These are phyloP conservation scores for Epichloe aotearoae DNA, from an alignment of 2,329 filamentous ascomycete species.

Conservation along the genomic window DNA sequence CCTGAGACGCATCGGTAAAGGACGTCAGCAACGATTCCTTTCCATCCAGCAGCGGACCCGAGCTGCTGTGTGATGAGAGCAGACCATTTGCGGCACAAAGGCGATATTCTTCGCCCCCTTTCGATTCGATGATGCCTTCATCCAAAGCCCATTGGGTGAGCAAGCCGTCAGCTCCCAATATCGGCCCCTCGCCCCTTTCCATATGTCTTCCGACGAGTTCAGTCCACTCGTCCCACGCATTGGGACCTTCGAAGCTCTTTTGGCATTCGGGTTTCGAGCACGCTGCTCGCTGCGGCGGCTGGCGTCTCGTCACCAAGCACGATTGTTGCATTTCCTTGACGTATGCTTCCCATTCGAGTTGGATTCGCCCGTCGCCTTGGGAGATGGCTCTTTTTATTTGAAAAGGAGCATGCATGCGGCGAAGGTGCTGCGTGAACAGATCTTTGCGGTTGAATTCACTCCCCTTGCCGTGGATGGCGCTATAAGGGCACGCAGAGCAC, in stretches of 20 bases:
- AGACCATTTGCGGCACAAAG: slow-evolving; percentile 24
- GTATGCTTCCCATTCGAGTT: slow-evolving; percentile 49
- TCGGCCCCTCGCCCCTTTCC: slow-evolving; percentile 55
- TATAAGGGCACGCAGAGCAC: slow-evolving; percentile 46
- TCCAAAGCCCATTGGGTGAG: slow-evolving; percentile 50
- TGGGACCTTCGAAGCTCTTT: slow-evolving; percentile 54
- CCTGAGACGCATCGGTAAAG: slow-evolving; percentile 7
- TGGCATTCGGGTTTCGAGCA: slow-evolving; percentile 62
- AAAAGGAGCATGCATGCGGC: slow-evolving; percentile 78
- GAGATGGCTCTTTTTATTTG: slow-evolving; percentile 44
- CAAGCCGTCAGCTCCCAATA: slow-evolving; percentile 43
- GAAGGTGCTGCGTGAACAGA: slow-evolving; percentile 85
- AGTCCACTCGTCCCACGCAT: slow-evolving; percentile 80
- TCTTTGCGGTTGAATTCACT: slow-evolving; percentile 89
- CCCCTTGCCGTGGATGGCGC: slow-evolving; percentile 39
- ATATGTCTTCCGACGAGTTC: slow-evolving; percentile 87
- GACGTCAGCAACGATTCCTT: slow-evolving; percentile 15
- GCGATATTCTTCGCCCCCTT: slow-evolving; percentile 42
- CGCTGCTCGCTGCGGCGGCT: slow-evolving; percentile 56
- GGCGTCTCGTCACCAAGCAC: slow-evolving; percentile 58
- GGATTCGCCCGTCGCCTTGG: slow-evolving; percentile 45
- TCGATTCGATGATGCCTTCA: slow-evolving; percentile 48
- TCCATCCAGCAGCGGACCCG: slow-evolving; percentile 9
- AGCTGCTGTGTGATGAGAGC: slow-evolving; percentile 6
- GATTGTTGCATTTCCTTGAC: slow-evolving; percentile 59